A percentile compares a stretch with the other conserved stretches of the same genome.
These are phyloP conservation scores for Diaporthe ilicicola DNA, from an alignment of 2,329 filamentous ascomycete genomes.

Conservation along the genomic window DNA sequence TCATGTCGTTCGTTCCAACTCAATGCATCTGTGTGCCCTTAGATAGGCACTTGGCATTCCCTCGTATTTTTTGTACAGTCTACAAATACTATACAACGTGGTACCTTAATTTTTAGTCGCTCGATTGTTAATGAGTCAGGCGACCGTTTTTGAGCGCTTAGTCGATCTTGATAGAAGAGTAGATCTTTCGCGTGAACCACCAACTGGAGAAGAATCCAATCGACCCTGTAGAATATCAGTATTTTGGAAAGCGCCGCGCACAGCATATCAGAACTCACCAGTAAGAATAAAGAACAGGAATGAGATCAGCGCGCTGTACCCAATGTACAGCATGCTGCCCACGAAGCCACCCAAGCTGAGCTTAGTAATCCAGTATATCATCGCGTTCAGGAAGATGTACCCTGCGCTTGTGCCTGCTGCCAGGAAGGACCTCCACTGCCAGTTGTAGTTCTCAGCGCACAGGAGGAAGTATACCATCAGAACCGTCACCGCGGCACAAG, in stretches of 20 bases:
- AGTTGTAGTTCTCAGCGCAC: slow-evolving; percentile 97
- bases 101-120: not conserved
- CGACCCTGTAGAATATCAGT: slow-evolving; percentile 67
- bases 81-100: slow-evolving; percentile 34
- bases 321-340: slow-evolving; percentile 89
- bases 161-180: slow-evolving; percentile 98
- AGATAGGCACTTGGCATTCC: not conserved
- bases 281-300: slow-evolving; percentile 94
- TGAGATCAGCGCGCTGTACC: slow-evolving; percentile 89
- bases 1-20: not conserved
- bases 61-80: slow-evolving; percentile 29
- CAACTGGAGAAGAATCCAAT: slow-evolving; percentile 97
- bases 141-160: slow-evolving; percentile 49
- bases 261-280: slow-evolving; percentile 67
- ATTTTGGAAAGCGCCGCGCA: not conserved
- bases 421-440: slow-evolving; percentile 96
- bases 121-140: not conserved
- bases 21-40: not conserved
- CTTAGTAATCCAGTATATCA: slow-evolving; percentile 91
- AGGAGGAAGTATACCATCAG: slow-evolving; percentile 96
- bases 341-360: slow-evolving; percentile 85
- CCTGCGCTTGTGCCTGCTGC: slow-evolving; percentile 89
- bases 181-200: slow-evolving; percentile 94
- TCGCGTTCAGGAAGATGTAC: slow-evolving; percentile 91
- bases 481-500: slow-evolving; percentile 89